Evolutionary conservation across 2,329 filamentous ascomycete genomes (phyloP), one percentile per base, ranked within the genome.

Genomic region (Passalora sequoiae): DNA sequence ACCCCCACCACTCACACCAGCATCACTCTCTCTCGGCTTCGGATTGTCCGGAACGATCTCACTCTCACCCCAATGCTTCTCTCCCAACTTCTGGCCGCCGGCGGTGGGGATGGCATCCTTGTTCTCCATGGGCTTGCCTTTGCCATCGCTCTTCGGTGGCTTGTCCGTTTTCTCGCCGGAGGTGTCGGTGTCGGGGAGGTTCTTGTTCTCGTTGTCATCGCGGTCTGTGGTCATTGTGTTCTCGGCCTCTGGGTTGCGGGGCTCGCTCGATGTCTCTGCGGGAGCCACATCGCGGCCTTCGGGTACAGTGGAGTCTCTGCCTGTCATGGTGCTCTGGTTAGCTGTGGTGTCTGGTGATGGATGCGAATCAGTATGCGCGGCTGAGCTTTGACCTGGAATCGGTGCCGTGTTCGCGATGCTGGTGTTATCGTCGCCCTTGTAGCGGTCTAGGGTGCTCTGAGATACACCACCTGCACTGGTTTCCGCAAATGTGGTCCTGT

Each of bases 31-130:
- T 16, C 40, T 33, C 16, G 48, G 33, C 28, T 39, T 24, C 17
- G 60, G 60, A 29, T 51, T 47, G 12, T 62, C 61, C 8, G 61
- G 59, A 10, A 63, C 53, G 12, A 58, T 55, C 39, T 60, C 47
- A 53, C 60, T 63, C 57, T 63, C 60, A 35, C 61, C 61, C 60
- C 59, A 62, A 47, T 62, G 58, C 49, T 59, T 57, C 43, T 56
- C 47, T 29, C 61, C 61, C 2, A 63, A 41, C 31, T 49, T 50
- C 46, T 61, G 48, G 20, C 60, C 61, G 10, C 61, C 61, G 20
- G 61, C 61, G 8, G 54, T 59, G 4, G 61, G 61, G 38, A 64
- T 64, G 32, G 60, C 48, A 28, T 48, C 44, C 4, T 31, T 32
- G 51, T 63, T 63, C 45, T 60, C 56, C 17, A 46, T 37, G 1